phyloP scores from a whole-genome alignment of 441 rosid species.

The Euphorbia celastroides region DNA sequence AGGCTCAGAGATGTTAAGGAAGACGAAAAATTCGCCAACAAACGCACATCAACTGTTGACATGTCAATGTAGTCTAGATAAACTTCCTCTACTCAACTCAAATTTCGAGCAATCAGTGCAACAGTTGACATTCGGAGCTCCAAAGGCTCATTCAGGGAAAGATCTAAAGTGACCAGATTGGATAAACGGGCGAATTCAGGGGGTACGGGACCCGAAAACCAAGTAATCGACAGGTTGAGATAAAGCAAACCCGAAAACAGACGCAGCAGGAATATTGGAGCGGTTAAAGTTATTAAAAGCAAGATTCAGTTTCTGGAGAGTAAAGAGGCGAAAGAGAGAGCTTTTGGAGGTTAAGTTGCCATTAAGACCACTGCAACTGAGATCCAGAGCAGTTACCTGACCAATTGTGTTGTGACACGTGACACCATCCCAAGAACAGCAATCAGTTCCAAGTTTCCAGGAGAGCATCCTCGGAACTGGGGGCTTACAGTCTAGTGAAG shows the following conservation, averaged over 20 bases:
- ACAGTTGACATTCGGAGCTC: background rate
- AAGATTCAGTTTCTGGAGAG: slow-evolving; percentile 10
- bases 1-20: slow-evolving; percentile 19
- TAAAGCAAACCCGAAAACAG: slow-evolving; percentile 1
- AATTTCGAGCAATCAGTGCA: slow-evolving; percentile 1
- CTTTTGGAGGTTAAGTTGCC: slow-evolving; percentile 19
- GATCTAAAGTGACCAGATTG: slow-evolving; percentile 9
- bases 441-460: slow-evolving; percentile 6
- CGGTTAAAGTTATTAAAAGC: slow-evolving; percentile 16
- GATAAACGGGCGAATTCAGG: slow-evolving; percentile 12
- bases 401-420: slow-evolving; percentile 4
- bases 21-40: slow-evolving; percentile 17
- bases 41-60: background rate
- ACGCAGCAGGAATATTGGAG: slow-evolving; percentile 8
- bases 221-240: slow-evolving; percentile 13
- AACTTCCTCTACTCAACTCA: background rate
- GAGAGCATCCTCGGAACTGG: background rate
- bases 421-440: slow-evolving; percentile 17
- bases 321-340: slow-evolving; percentile 13
- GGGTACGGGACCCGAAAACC: slow-evolving; percentile 13
- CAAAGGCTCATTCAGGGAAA: background rate
- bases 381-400: slow-evolving; percentile 18
- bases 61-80: slow-evolving; percentile 12
- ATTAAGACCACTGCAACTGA: slow-evolving; percentile 18
- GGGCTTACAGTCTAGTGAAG: slow-evolving; percentile 9